Evolutionary conservation across 371 early-diverging fungal species (phyloP), one percentile per base, ranked within the genome.

Genomic region (Rhizopus stolonifer): DNA sequence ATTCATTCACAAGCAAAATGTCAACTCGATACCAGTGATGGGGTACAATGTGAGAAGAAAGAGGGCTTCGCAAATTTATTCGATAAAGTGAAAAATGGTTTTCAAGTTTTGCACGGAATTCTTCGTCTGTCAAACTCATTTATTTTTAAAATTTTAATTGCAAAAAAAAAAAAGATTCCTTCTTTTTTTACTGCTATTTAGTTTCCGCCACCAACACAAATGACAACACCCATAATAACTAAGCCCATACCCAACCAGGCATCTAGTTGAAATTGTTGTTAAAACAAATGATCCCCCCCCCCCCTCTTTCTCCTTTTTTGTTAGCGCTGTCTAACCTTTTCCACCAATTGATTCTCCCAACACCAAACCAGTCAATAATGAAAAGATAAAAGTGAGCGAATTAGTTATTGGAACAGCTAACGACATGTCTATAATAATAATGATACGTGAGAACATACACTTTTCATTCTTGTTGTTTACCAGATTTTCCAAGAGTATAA

Each of bases 331-430:
- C 31, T 74, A 79, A 61, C 72, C 70, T 54, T 69, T 62, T 8
- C 89, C 88, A 18, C 72, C 70, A 19, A 84, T 62, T 40, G 83
- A 69, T 56, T 95, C 94, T 4, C 93, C 93, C 7, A 94, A 56
- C 3, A 88, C 60, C n/a, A 81, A 66, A 2, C 94, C 94, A 2
- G 92, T 89, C 13, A 95, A 56, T 15, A 86, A 65, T 0, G 95
- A 94, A 54, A 93, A 87, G 29, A 91, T 83, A 60, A 95, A 86
- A 0, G 96, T 90, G 50, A 96, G 70, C 29, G 93, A 89, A 67
- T 93, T 95, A 34, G 93, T 88, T 22, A 95, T 89, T 0, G 96
- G 95, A 13, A 95, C 94, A 10, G 93, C 94, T 29, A 93, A 68
- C n/a, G 94, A 93, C 48, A 96, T 79, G 56, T 95, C 95, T 69